Base-by-base conservation (phyloP, 108 stramenopile species). In the Nitzschia sp. region DNA sequence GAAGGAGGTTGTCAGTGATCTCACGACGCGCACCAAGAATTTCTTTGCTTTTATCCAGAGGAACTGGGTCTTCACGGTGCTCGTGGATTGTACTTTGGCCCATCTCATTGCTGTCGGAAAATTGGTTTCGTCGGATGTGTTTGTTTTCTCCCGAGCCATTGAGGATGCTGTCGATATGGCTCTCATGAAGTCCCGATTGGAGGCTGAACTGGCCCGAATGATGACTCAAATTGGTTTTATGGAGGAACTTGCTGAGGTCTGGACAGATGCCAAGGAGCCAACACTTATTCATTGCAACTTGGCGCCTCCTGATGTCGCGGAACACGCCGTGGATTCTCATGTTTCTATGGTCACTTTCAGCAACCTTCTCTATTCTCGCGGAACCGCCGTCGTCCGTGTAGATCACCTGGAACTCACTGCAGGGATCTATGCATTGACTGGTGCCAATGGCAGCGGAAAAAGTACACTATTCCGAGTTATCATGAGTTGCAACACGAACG, bases 21-120 rank as follows among this genome's bases (percentile, higher is more conserved):
- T 94, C 61, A 65, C 87, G 10, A 51, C 53, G 0, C 71, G 93
- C 1, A 87, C 93, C 6, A 82, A 90, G 51, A 72, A 58, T 9
- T 90, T 88, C 63, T 94, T 86, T 57, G 56, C 78, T 41, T 91
- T 84, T 63, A 76, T 94, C 15, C 89, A 94, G 46, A 85, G 89
- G 12, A 88, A 91, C 63, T 94, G 87, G 63, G 79, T 94, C 34
- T 89, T 94, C 65, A 71, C 84, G 8, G 93, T 80, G 7, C 57
- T 94, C 24, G 83, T 94, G n/a, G 93, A 94, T 67, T 91, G 89
- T 65, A 90, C 93, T 7, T 67, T 94, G 65, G 93, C 93, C 0
- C 76, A 86, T 42, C 65, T 94, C 10, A 78, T 94, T 54, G 88
- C 93, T 0, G 71, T 77, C 15, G 85, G 86, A 7, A 88, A 78